Evolutionary conservation across 179 eudicot genomes (phyloP).

Genomic region (Carnegiea gigantea): DNA sequence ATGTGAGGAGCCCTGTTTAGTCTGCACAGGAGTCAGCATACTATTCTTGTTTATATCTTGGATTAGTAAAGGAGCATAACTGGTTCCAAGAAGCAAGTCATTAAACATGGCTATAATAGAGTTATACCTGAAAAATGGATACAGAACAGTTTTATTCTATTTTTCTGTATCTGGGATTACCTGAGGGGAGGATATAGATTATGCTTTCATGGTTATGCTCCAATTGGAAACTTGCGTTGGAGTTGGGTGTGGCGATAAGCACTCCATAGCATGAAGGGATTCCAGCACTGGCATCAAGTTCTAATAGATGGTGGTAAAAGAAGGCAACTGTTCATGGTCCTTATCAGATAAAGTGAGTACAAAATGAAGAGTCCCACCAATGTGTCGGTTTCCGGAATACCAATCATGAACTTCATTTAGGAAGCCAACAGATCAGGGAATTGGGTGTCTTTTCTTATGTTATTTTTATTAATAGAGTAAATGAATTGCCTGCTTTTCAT

Average conservation of each 20-base stretch:
- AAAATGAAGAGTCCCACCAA: background rate
- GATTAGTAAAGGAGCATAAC: background rate
- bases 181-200: background rate
- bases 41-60: background rate
- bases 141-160: background rate
- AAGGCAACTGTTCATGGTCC: background rate
- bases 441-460: background rate
- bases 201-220: background rate
- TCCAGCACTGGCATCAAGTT: background rate
- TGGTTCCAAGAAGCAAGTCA: slow-evolving; percentile 1
- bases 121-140: background rate
- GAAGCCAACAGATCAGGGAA: background rate
- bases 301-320: background rate
- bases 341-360: background rate
- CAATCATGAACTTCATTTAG: background rate
- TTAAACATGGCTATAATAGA: background rate
- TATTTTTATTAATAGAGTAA: background rate
- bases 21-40: background rate
- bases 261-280: background rate
- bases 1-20: background rate
- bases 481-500: background rate
- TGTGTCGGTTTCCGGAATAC: background rate
- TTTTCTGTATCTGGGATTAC: background rate
- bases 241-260: background rate
- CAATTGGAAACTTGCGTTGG: background rate